Evolutionary conservation across 169 alveolate species (phyloP).

Genomic region (Cryptosporidium tyzzeri): DNA sequence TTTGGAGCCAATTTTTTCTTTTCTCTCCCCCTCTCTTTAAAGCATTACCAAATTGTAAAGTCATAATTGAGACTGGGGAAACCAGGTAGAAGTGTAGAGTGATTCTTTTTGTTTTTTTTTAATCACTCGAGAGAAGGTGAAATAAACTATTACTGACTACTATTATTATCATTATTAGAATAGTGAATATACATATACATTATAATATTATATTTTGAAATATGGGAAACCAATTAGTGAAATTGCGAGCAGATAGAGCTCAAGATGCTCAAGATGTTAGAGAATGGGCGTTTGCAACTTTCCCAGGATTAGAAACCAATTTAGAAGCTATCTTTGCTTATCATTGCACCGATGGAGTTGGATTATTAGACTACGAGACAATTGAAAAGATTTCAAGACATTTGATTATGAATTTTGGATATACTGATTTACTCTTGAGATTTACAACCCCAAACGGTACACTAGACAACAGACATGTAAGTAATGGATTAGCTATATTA

Average conservation of each 20-base stretch:
- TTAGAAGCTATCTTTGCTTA: constrained; percentile 70
- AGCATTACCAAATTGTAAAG: background rate
- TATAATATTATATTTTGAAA: background rate
- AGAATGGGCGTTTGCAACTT: constrained; percentile 74
- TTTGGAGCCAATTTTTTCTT: too few species aligned
- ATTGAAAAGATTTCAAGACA: constrained; percentile 66
- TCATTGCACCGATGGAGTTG: constrained; percentile 64
- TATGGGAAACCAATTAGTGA: constrained; percentile 74
- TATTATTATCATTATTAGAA: background rate
- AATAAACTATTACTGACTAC: background rate
- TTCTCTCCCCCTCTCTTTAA: background rate
- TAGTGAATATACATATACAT: background rate
- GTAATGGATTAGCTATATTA: constrained; percentile 41
- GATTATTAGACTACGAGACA: constrained; percentile 40
- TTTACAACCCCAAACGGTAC: constrained; percentile 49
- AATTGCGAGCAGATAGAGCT: constrained; percentile 60
- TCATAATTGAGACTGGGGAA: background rate
- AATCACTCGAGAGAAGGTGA: background rate
- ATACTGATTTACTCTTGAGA: constrained; percentile 57
- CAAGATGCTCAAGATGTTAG: constrained; percentile 73
- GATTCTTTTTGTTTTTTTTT: background rate
- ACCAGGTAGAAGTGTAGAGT: background rate
- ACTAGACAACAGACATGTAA: constrained; percentile 43
- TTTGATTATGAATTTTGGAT: constrained; percentile 67
- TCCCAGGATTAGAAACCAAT: constrained; percentile 70